Evolutionary conservation across 208 protist genomes (phyloP).

Genomic region (Trypanosoma theileri): DNA sequence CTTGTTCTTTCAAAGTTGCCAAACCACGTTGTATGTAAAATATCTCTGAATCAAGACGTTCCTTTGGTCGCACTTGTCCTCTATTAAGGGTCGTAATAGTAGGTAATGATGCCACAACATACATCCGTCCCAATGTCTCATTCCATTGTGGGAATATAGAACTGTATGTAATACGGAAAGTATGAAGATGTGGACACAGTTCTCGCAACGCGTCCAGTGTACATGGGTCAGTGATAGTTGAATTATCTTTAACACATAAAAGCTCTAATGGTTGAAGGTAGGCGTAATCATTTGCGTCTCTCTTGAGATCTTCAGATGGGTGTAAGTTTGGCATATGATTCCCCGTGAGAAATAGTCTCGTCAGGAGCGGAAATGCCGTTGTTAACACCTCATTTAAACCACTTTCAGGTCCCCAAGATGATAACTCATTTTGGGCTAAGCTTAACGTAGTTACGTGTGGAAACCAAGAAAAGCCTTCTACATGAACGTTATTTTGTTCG

Average conservation of each 20-base stretch:
- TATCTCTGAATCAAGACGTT: slow-evolving; percentile 81
- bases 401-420: slow-evolving; percentile 50
- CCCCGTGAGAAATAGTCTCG: slow-evolving; percentile 64
- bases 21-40: slow-evolving; percentile 88
- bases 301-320: background rate
- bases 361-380: slow-evolving; percentile 58
- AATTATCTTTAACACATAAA: slow-evolving; percentile 80
- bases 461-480: slow-evolving; percentile 28
- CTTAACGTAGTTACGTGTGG: slow-evolving; percentile 67
- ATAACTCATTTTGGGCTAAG: slow-evolving; percentile 71
- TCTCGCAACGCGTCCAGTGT: slow-evolving; percentile 70
- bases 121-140: slow-evolving; percentile 83
- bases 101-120: slow-evolving; percentile 79
- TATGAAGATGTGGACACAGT: slow-evolving; percentile 52
- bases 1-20: slow-evolving; percentile 33
- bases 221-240: slow-evolving; percentile 36
- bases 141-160: slow-evolving; percentile 75
- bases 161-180: slow-evolving; percentile 80
- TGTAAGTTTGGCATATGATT: slow-evolving; percentile 66
- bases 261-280: slow-evolving; percentile 58
- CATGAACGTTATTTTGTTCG: slow-evolving; percentile 11
- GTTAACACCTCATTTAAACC: slow-evolving; percentile 44
- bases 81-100: slow-evolving; percentile 75
- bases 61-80: slow-evolving; percentile 75
- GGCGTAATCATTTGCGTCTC: slow-evolving; percentile 21